Base-by-base conservation (phyloP, 805 yeast species). In the Candida multigemmis region DNA sequence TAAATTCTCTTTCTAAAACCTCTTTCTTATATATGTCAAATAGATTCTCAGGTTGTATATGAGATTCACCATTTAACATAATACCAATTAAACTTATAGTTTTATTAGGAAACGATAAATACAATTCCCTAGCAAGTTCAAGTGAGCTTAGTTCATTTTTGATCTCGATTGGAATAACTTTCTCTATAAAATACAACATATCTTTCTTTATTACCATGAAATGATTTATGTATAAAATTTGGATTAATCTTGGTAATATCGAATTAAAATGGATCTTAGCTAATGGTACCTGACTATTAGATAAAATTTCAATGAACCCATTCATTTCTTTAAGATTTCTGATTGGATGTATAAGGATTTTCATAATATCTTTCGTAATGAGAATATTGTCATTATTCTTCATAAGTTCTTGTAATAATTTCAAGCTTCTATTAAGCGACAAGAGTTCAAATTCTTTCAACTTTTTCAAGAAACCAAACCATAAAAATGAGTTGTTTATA, bases 31-130 rank as follows among this genome's bases (percentile, higher is more conserved):
- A 61, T 6, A 59, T 19, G 2, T 36, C 17, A 31, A 47, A 60
- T 2, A 60, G 33, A 3, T 41, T 31, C 9, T 37, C 40, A 0
- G 64, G 59, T n/a, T 46, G 37, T 11, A 39, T 33, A 6, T 33
- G 31, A 10, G 46, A 53, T 33, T 61, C 67, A 10, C 64, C 65
- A 15, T 43, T 44, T 16, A 61, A 44, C 56, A 60, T 51, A 9
- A 41, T 34, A 3, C 66, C 66, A 7, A 59, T 35, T 2, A 43
- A 28, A 10, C 46, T 34, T 1, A 42, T 22, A 3, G 63, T 40
- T 28, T 55, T 56, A 27, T 45, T 33, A 4, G 33, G 31, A 20
- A 40, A 29, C 12, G 32, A 32, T 5, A 30, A n/a, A 31, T 48
- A 56, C 4, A 56, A 25, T 23, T 41, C 35, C 14, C 63, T 36